phyloP scores from a whole-genome alignment of 129 eudicot genomes.

The Escallonia rubra region DNA sequence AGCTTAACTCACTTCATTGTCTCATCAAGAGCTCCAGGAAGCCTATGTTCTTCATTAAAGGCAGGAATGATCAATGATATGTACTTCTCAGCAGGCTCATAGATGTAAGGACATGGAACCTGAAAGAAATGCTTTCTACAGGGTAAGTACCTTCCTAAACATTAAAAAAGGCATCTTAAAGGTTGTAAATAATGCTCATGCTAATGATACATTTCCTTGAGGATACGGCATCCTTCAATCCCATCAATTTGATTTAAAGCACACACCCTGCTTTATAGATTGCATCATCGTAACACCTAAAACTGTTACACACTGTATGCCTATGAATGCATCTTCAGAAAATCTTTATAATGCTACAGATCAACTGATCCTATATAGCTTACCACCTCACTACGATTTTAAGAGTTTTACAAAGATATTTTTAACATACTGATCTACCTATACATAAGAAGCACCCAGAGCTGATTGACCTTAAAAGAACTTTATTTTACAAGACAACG shows the following conservation, averaged over 20 bases:
- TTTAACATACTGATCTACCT: too few species aligned
- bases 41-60: slow-evolving; percentile 89
- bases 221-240: background rate
- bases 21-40: slow-evolving; percentile 89
- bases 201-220: too few species aligned
- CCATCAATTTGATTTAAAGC: too few species aligned
- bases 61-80: slow-evolving; percentile 87
- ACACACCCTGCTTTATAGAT: too few species aligned
- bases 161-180: too few species aligned
- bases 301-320: background rate
- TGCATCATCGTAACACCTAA: too few species aligned
- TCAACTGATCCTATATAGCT: too few species aligned
- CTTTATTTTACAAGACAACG: background rate
- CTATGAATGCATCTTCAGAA: background rate
- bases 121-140: slow-evolving; percentile 25
- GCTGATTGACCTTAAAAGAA: too few species aligned
- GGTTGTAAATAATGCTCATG: too few species aligned
- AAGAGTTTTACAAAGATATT: background rate
- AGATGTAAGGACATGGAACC: slow-evolving; percentile 79
- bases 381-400: background rate
- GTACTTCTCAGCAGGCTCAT: slow-evolving; percentile 84
- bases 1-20: slow-evolving; percentile 59
- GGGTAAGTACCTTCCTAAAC: background rate
- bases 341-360: too few species aligned
- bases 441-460: too few species aligned